phyloP scores from a whole-genome alignment of 768 basidiomycete genomes.

The Pulveroboletus sp. region DNA sequence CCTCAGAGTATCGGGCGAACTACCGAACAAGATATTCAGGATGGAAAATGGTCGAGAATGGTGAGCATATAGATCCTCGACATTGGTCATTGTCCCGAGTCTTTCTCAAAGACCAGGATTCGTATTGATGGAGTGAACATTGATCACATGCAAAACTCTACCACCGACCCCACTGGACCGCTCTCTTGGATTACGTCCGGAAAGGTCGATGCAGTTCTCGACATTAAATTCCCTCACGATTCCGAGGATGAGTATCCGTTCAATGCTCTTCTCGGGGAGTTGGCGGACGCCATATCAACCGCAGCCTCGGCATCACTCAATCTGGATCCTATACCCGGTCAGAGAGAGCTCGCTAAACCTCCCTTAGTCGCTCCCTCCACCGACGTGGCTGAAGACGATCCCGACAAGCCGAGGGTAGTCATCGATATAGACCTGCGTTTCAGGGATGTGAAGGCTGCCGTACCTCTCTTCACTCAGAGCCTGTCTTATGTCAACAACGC shows the following conservation, averaged over 20 bases:
- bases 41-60: conserved; percentile 86
- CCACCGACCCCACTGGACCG: conserved; percentile 71
- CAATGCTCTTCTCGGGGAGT: conserved; percentile 81
- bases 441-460: conserved; percentile 90
- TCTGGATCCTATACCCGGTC: conserved; percentile 76
- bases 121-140: conserved; percentile 96
- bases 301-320: conserved; percentile 43
- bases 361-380: conserved; percentile 69
- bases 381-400: conserved; percentile 24
- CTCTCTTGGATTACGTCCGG: conserved; percentile 98
- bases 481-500: conserved; percentile 91
- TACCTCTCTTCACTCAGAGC: conserved; percentile 87
- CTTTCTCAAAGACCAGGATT: conserved; percentile 68
- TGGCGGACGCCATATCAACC: conserved; percentile 82
- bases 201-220: conserved; percentile 93
- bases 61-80: conserved; percentile 39
- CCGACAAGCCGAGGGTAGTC: conserved; percentile 48
- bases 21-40: conserved; percentile 77
- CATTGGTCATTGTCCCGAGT: background rate
- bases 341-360: conserved; percentile 80
- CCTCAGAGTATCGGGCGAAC: conserved; percentile 94
- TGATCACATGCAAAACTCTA: conserved; percentile 87
- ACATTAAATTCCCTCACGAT: conserved; percentile 93
- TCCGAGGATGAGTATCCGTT: conserved; percentile 65
- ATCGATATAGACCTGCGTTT: conserved; percentile 95